Evolutionary conservation across 768 basidiomycete species (phyloP).

Genomic region (Exsudoporus frostii): DNA sequence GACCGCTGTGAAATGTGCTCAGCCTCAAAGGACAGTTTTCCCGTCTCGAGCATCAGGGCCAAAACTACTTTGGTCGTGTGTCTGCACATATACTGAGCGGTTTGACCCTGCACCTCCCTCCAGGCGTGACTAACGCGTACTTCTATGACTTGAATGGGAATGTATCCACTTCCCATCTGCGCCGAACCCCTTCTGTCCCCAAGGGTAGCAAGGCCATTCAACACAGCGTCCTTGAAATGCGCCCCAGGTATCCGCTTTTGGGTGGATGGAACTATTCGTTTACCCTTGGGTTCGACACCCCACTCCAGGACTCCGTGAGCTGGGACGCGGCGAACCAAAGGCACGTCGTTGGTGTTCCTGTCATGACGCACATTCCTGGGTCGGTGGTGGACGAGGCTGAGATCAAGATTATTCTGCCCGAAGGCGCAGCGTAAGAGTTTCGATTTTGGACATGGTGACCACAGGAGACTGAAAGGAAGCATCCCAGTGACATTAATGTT

Average conservation of each 20-base stretch:
- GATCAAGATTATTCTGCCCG: conserved; percentile 80
- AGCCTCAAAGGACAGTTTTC: conserved; percentile 97
- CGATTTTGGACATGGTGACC: conserved; percentile 10
- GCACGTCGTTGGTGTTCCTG: conserved; percentile 78
- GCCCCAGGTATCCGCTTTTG: conserved; percentile 87
- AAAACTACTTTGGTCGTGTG: conserved; percentile 65
- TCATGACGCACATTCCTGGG: conserved; percentile 78
- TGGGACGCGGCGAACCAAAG: conserved; percentile 60
- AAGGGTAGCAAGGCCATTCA: conserved; percentile 51
- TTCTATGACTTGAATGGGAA: conserved; percentile 94
- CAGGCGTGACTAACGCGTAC: conserved; percentile 79
- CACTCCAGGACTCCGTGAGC: conserved; percentile 66
- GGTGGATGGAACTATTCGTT: conserved; percentile 99
- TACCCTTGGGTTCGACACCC: conserved; percentile 92
- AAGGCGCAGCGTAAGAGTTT: conserved; percentile 83
- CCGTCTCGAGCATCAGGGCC: conserved; percentile 81
- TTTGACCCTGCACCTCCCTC: conserved; percentile 76
- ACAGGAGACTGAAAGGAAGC: conserved; percentile 6
- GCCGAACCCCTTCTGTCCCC: conserved; percentile 60
- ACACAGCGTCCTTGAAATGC: conserved; percentile 73
- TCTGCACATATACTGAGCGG: conserved; percentile 68
- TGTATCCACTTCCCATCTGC: conserved; percentile 89
- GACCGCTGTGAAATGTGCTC: neutral
- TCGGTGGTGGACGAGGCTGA: conserved; percentile 79
- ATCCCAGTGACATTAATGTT: conserved; percentile 70